Evolutionary conservation across 176 grass and related monocot species (phyloP).

Genomic region (Triticum turgidum): DNA sequence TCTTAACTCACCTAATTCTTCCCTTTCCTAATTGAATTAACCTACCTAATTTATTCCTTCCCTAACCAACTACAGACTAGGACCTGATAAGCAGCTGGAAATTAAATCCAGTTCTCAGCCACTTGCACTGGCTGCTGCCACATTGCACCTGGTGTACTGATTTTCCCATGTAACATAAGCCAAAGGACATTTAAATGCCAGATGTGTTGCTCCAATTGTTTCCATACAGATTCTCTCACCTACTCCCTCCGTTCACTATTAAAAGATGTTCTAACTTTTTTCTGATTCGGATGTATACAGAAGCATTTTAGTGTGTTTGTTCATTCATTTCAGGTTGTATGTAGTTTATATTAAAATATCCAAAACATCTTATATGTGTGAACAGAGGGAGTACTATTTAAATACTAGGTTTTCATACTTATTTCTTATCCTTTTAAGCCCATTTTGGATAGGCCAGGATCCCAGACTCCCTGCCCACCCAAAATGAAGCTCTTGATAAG

Average conservation of each 20-base stretch:
- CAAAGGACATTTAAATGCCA: not conserved
- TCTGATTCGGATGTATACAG: too few species aligned
- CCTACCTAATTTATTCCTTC: not conserved
- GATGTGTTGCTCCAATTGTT: not conserved
- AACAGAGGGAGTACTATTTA: not conserved
- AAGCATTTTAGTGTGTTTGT: too few species aligned
- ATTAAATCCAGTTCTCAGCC: not conserved
- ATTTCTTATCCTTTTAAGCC: not conserved
- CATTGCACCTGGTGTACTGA: not conserved
- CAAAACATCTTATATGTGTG: too few species aligned
- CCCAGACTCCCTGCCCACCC: not conserved
- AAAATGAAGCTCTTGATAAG: not conserved
- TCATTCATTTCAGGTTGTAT: too few species aligned
- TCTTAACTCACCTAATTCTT: not conserved
- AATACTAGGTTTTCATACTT: slow-evolving; percentile 17
- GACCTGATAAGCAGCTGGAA: slow-evolving; percentile 3
- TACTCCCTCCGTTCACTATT: not conserved
- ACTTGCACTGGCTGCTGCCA: not conserved
- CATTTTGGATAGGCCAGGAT: slow-evolving; percentile 21
- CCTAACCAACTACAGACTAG: not conserved
- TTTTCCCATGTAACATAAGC: not conserved
- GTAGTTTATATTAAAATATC: too few species aligned
- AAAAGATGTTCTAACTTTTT: too few species aligned
- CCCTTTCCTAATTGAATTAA: not conserved
- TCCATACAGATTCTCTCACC: not conserved